Conservation (phyloP, 495 filamentous ascomycete genomes). For the Hyphodiscus hymeniophilus region DNA sequence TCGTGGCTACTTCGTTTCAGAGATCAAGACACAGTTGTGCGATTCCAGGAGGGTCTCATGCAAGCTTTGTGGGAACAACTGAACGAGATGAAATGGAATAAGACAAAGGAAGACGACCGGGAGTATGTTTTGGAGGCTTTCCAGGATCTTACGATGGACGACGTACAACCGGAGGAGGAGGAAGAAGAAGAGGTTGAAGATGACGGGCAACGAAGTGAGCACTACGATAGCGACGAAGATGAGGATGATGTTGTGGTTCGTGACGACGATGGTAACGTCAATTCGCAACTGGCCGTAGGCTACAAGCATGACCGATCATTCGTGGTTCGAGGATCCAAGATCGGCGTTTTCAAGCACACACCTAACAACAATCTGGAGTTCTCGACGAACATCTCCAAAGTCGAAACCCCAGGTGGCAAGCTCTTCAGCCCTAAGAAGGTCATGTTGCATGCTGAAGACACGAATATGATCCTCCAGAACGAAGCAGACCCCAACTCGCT, state of each 20-base stretch:
- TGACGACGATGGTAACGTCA: constrained; percentile 74
- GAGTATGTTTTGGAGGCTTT: constrained; percentile 96
- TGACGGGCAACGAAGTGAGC: constrained; percentile 60
- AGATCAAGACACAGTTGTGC: constrained; percentile 67
- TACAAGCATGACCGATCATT: constrained; percentile 98
- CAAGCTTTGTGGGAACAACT: constrained; percentile 95
- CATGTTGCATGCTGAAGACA: constrained; percentile 92
- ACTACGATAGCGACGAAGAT: constrained; percentile 89
- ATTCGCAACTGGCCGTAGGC: constrained; percentile 94
- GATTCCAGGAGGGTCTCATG: constrained; percentile 91
- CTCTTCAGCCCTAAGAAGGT: constrained; percentile 94
- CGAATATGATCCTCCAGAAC: constrained; percentile 88
- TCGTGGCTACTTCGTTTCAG: constrained; percentile 95
- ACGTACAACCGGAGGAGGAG: constrained; percentile 51
- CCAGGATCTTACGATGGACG: constrained; percentile 89
- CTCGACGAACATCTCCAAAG: constrained; percentile 94
- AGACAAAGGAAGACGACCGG: constrained; percentile 81
- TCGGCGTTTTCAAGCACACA: constrained; percentile 97
- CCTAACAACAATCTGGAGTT: constrained; percentile 89
- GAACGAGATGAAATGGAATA: constrained; percentile 90
- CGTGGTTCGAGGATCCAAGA: constrained; percentile 92
- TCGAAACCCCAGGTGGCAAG: constrained; percentile 80
- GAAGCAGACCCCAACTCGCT: constrained; percentile 76
- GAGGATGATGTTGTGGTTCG: constrained; percentile 71
- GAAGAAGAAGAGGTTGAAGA: constrained; percentile 59